Conservation (phyloP, 352 stramenopile genomes). For the Globisporangium uncinulatum region DNA sequence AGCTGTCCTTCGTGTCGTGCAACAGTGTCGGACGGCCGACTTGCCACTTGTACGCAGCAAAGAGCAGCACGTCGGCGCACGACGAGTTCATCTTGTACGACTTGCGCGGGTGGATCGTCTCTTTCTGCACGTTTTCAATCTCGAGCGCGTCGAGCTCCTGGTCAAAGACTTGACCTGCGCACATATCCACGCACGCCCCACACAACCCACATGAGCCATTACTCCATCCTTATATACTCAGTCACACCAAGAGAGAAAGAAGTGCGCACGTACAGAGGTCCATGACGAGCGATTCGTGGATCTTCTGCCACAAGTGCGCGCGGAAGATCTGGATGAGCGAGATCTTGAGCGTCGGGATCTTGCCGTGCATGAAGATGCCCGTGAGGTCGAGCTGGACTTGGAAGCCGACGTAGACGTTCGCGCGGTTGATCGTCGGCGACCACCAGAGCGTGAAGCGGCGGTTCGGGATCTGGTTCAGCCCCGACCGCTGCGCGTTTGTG, state of each 20-base stretch:
- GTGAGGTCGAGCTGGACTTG: constrained; percentile 99
- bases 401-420: constrained; percentile 99
- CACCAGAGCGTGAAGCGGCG: constrained; percentile 99
- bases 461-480: constrained; percentile 99
- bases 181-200: neutral
- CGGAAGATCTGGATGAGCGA: constrained; percentile 96
- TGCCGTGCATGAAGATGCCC: constrained; percentile 99
- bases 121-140: constrained; percentile 99
- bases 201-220: neutral
- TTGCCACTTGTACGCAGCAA: constrained; percentile 99
- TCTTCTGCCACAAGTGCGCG: constrained; percentile 99
- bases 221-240: neutral
- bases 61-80: constrained; percentile 98
- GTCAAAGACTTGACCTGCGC: constrained; percentile 94
- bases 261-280: constrained; percentile 46
- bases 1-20: constrained; percentile 96
- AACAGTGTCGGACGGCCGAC: constrained; percentile 76
- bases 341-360: constrained; percentile 99
- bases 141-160: constrained; percentile 98
- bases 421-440: constrained; percentile 99
- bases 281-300: constrained; percentile 99
- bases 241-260: too few species aligned
- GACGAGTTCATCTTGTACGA: constrained; percentile 99
- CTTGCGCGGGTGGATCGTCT: constrained; percentile 99
- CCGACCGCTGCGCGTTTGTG: constrained; percentile 98